phyloP scores from a whole-genome alignment of 1,284 basidiomycete genomes.

The Ustilago loliicola region DNA sequence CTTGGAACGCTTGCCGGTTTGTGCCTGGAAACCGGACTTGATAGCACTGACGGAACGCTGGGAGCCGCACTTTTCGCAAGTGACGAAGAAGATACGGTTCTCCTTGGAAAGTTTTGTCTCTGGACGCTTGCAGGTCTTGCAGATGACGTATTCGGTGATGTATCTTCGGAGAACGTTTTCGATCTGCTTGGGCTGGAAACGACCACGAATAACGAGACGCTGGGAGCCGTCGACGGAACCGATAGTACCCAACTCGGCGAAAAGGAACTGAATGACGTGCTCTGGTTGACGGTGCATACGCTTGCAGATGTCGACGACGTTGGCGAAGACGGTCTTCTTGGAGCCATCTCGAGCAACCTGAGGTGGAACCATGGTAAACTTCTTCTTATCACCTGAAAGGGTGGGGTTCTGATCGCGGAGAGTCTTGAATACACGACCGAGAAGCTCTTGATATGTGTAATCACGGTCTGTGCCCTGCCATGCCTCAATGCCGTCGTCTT shows the following conservation, averaged over 20 bases:
- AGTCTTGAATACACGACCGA: conserved; percentile 90
- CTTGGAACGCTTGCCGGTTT: conserved; percentile 78
- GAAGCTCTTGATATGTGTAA: conserved; percentile 94
- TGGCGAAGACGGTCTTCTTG: conserved; percentile 97
- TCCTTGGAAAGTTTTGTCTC: conserved; percentile 96
- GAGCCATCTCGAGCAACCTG: conserved; percentile 91
- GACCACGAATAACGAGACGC: conserved; percentile 94
- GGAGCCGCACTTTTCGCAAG: conserved; percentile 93
- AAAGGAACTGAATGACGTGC: conserved; percentile 97
- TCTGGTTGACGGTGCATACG: conserved; percentile 99
- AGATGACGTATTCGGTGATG: conserved; percentile 99
- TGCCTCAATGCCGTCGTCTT: conserved; percentile 71
- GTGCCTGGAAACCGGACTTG: conserved; percentile 99
- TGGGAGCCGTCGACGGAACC: conserved; percentile 94
- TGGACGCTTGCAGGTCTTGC: conserved; percentile 99
- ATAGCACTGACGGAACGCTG: conserved; percentile 92
- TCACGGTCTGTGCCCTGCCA: conserved; percentile 92
- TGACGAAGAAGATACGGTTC: conserved; percentile 99
- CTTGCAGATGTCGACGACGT: conserved; percentile 97
- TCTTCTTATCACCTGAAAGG: conserved; percentile 80
- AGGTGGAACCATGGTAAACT: conserved; percentile 98
- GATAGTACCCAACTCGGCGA: conserved; percentile 97
- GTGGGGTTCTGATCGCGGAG: conserved; percentile 95
- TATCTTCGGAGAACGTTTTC: conserved; percentile 97
- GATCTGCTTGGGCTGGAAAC: conserved; percentile 98